Evolutionary conservation across 768 basidiomycete genomes (phyloP).

Genomic region (Gloeophyllum trabeum): DNA sequence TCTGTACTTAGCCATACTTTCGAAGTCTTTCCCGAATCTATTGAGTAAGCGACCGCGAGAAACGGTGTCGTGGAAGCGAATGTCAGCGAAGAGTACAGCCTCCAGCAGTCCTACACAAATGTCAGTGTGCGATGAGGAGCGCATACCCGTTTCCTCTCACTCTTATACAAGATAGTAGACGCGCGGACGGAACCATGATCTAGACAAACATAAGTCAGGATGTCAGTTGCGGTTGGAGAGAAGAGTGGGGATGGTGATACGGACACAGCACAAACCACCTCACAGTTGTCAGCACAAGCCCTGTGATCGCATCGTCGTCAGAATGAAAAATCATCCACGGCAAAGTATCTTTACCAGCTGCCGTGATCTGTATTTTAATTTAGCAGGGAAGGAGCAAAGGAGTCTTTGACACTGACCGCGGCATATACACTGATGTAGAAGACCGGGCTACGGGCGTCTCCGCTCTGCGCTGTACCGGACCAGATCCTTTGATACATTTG

Average conservation of each 20-base stretch:
- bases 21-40: conserved; percentile 85
- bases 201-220: conserved; percentile 14
- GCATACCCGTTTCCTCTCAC: conserved; percentile 18
- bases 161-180: conserved; percentile 67
- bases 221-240: not conserved
- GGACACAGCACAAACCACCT: conserved; percentile 67
- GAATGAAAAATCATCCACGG: not conserved
- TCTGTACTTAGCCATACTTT: conserved; percentile 27
- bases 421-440: conserved; percentile 1
- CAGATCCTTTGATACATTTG: not conserved
- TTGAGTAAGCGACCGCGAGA: conserved; percentile 78
- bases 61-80: conserved; percentile 90
- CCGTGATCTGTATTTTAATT: conserved; percentile 22
- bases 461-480: not conserved
- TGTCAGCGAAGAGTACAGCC: conserved; percentile 73
- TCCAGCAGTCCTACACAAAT: conserved; percentile 48
- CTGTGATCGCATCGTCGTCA: conserved; percentile 20
- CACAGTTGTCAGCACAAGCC: conserved; percentile 42
- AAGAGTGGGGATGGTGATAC: conserved; percentile 21
- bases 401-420: not conserved
- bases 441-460: not conserved
- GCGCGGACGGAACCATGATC: conserved; percentile 78
- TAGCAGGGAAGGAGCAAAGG: not conserved
- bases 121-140: not conserved
- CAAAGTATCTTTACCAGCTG: conserved; percentile 17